Percentiles rank a stretch among this genome's conserved stretches.
phyloP scores from a whole-genome alignment of 257 asterid genomes.

The Avicennia marina region DNA sequence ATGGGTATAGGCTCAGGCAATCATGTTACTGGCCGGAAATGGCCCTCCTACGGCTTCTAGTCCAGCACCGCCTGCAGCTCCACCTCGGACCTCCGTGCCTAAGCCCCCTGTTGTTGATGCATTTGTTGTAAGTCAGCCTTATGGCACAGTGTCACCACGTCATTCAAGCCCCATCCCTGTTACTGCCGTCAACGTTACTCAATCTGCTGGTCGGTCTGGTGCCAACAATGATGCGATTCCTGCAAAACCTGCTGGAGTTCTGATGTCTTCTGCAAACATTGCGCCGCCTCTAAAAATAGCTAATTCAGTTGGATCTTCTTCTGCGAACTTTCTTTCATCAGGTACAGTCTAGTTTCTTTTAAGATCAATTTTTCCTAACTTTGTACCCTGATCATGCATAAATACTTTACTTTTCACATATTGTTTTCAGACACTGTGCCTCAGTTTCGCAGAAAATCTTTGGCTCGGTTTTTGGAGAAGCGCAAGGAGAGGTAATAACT shows the following conservation, averaged over 20 bases:
- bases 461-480: slow-evolving; percentile 90
- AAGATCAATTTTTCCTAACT: too few relatives aligned
- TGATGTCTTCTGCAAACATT: slow-evolving; percentile 26
- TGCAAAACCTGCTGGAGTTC: slow-evolving; percentile 30
- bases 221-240: too few relatives aligned
- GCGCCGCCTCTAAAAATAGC: slow-evolving; percentile 37
- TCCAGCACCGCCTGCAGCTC: slow-evolving; percentile 34
- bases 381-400: too few relatives aligned
- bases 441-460: slow-evolving; percentile 80
- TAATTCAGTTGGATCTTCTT: slow-evolving; percentile 31
- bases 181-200: slow-evolving; percentile 27
- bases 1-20: slow-evolving; percentile 74
- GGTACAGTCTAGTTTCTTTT: slow-evolving; percentile 41
- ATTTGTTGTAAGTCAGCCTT: slow-evolving; percentile 17
- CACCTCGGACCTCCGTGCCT: slow-evolving; percentile 38
- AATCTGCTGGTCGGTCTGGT: slow-evolving; percentile 31
- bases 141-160: slow-evolving; percentile 14
- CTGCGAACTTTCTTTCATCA: slow-evolving; percentile 36
- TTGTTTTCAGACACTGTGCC: slow-evolving; percentile 61
- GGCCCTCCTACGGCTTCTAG: slow-evolving; percentile 39
- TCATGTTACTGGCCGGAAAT: slow-evolving; percentile 88
- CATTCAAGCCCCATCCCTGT: slow-evolving; percentile 31
- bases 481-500: slow-evolving; percentile 92
- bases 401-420: background rate
- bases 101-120: slow-evolving; percentile 41